A percentile compares a stretch with the other conserved stretches of the same genome.
Conservation (phyloP, 2,329 filamentous ascomycete species). For the Sclerotinia glacialis region DNA sequence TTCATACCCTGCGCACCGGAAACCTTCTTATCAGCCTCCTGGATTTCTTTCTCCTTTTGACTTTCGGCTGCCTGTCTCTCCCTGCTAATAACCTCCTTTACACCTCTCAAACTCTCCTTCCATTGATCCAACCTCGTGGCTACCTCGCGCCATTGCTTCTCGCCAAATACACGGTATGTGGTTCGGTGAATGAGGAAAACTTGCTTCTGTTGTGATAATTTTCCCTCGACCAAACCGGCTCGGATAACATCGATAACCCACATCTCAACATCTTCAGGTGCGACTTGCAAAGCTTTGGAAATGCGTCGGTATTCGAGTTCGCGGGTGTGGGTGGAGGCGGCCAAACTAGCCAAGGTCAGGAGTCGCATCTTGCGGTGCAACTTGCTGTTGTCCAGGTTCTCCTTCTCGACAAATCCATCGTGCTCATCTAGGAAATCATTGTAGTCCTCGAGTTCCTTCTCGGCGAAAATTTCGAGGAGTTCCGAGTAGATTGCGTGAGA, state of each 20-base stretch:
- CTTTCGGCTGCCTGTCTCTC: constrained; percentile 78
- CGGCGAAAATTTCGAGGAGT: constrained; percentile 90
- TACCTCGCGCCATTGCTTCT: constrained; percentile 97
- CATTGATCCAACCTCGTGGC: constrained; percentile 87
- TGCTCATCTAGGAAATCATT: constrained; percentile 94
- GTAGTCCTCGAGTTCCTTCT: constrained; percentile 92
- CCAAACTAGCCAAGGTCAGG: constrained; percentile 85
- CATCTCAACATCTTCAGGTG: constrained; percentile 83
- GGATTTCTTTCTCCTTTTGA: constrained; percentile 73
- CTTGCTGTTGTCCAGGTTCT: constrained; percentile 67
- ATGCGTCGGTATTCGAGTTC: constrained; percentile 88
- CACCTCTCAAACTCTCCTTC: constrained; percentile 75
- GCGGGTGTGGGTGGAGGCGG: constrained; percentile 76
- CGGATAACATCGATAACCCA: constrained; percentile 99
- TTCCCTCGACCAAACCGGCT: constrained; percentile 91
- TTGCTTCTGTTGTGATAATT: constrained; percentile 87
- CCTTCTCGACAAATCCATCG: constrained; percentile 76
- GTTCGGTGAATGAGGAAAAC: constrained; percentile 95
- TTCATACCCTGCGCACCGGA: constrained; percentile 40
- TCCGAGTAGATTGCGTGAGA: constrained; percentile 84
- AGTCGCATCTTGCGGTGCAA: constrained; percentile 95
- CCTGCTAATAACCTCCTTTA: constrained; percentile 72
- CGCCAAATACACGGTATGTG: constrained; percentile 93
- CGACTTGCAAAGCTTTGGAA: constrained; percentile 78
- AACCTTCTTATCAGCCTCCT: constrained; percentile 65